Percentiles rank a stretch among this genome's conserved stretches.
Evolutionary conservation across 2,329 filamentous ascomycete species (phyloP).

Genomic region (Myotisia sp.): DNA sequence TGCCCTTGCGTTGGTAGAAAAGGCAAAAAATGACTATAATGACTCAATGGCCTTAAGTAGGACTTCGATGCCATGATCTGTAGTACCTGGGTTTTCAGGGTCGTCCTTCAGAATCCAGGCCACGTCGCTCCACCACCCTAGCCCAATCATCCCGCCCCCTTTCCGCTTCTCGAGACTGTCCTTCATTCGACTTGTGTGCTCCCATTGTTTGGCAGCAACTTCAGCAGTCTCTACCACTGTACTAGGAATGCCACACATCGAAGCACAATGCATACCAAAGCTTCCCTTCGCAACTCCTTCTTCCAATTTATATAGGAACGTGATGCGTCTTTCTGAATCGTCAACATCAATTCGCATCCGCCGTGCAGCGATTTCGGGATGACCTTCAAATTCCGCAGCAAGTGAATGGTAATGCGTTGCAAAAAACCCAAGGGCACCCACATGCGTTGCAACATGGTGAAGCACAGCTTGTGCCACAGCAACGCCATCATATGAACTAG

Average conservation of each 20-base stretch:
- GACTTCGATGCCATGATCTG: conserved; percentile 41
- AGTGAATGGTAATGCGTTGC: conserved; percentile 95
- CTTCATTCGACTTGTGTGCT: conserved; percentile 81
- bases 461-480: conserved; percentile 92
- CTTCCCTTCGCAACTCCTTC: conserved; percentile 87
- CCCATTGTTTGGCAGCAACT: conserved; percentile 78
- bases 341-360: conserved; percentile 95
- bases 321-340: conserved; percentile 68
- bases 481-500: conserved; percentile 88
- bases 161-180: conserved; percentile 73
- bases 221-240: conserved; percentile 78
- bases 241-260: conserved; percentile 86
- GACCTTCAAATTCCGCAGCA: conserved; percentile 74
- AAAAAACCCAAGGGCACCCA: conserved; percentile 91
- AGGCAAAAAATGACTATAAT: background rate
- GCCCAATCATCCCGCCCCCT: conserved; percentile 63
- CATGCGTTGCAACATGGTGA: conserved; percentile 87
- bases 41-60: conserved; percentile 41
- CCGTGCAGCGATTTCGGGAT: conserved; percentile 73
- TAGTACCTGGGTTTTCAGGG: no score
- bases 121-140: conserved; percentile 80
- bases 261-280: conserved; percentile 97
- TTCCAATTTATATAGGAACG: conserved; percentile 89
- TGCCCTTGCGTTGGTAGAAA: no score
- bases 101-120: conserved; percentile 55